Percentiles rank a stretch among this genome's conserved stretches.
Evolutionary conservation across 2,329 filamentous ascomycete species (phyloP).

Genomic region (Endothia cerciana): DNA sequence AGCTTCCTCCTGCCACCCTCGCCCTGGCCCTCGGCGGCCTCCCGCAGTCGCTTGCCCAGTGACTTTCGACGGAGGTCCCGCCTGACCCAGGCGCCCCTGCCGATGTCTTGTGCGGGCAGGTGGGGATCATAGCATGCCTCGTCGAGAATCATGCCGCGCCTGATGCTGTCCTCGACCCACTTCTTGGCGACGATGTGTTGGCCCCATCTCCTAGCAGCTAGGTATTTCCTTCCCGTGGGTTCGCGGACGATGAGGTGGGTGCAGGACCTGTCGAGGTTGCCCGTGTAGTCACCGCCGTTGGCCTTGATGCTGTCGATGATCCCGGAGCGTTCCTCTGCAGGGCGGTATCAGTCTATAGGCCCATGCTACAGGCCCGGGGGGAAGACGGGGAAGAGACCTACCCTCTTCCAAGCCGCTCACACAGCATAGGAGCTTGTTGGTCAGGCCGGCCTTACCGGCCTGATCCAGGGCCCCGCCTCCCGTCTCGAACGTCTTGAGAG

Average conservation of each 20-base stretch:
- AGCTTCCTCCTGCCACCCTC: conserved; percentile 77
- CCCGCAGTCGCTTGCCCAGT: conserved; percentile 63
- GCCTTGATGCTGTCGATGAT: conserved; percentile 69
- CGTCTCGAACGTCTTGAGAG: conserved; percentile 65
- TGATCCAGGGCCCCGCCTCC: conserved; percentile 47
- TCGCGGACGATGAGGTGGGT: conserved; percentile 84
- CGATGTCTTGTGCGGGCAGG: conserved; percentile 71
- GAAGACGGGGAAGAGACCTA: conserved; percentile 32
- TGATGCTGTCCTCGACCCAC: conserved; percentile 84
- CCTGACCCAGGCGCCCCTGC: conserved; percentile 74
- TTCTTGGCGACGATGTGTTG: conserved; percentile 78
- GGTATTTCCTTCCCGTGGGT: conserved; percentile 87
- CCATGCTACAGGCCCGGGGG: neutral
- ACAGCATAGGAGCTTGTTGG: conserved; percentile 54
- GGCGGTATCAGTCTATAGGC: conserved; percentile 13
- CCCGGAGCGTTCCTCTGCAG: conserved; percentile 65
- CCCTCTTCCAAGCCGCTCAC: conserved; percentile 62
- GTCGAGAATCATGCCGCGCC: conserved; percentile 87
- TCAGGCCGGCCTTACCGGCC: conserved; percentile 36
- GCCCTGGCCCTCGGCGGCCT: conserved; percentile 44
- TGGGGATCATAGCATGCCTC: conserved; percentile 82
- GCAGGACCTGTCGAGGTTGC: conserved; percentile 82
- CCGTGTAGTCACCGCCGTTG: conserved; percentile 83
- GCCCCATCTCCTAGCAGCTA: conserved; percentile 81
- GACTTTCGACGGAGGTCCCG: conserved; percentile 50